A percentile compares a stretch with the other conserved stretches of the same genome.
Conservation (phyloP, 1,139 yeast species). For the Scheffersomyces titani region DNA sequence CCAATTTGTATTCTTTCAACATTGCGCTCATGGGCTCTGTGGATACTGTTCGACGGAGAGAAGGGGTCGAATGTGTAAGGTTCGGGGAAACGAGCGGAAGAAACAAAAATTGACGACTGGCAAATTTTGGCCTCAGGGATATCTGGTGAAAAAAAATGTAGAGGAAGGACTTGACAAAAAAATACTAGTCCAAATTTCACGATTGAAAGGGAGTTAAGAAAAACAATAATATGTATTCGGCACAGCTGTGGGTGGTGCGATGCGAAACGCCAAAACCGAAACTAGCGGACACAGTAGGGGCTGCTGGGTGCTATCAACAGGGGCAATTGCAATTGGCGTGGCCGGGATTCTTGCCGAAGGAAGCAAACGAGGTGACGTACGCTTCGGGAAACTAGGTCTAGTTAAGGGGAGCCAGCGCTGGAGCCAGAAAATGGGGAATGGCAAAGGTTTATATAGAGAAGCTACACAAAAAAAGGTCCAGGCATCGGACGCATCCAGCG, state of each 20-base stretch:
- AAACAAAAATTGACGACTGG: neutral
- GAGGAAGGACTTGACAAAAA: neutral
- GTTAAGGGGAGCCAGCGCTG: neutral
- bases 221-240: neutral
- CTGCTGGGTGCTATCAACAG: neutral
- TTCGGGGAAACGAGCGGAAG: neutral
- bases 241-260: neutral
- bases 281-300: neutral
- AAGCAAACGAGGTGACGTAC: neutral
- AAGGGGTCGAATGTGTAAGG: neutral
- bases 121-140: neutral
- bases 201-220: neutral
- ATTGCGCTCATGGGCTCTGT: conserved; percentile 12
- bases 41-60: neutral
- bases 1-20: conserved; percentile 77
- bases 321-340: neutral
- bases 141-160: neutral
- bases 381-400: neutral
- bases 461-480: neutral
- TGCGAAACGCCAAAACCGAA: neutral
- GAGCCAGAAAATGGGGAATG: neutral
- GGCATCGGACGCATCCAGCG: neutral
- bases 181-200: neutral
- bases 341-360: neutral
- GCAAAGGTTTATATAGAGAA: neutral